Percentiles rank a stretch among this genome's conserved stretches.
phyloP scores from a whole-genome alignment of 1,284 basidiomycete genomes.

The Trametes polyzona region DNA sequence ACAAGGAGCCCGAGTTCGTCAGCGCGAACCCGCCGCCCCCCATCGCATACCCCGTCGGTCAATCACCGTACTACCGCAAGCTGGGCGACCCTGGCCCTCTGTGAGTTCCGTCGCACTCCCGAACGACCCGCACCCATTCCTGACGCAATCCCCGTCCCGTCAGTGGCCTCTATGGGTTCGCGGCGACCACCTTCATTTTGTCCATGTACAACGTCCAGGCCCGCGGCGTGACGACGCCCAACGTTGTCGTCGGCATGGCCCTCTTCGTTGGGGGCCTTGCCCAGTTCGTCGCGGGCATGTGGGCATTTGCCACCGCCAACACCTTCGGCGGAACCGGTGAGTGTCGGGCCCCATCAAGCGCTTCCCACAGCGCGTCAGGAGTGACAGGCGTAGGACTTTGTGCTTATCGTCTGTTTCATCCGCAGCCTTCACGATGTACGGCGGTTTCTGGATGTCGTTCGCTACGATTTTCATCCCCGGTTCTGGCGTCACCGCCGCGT shows the following conservation, averaged over 20 bases:
- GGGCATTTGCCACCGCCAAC: conserved; percentile 82
- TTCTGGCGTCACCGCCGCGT: conserved; percentile 61
- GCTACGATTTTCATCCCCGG: conserved; percentile 68
- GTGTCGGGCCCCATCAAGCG: conserved; percentile 29
- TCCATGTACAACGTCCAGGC: conserved; percentile 68
- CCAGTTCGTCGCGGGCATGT: conserved; percentile 78
- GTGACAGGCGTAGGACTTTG: neutral
- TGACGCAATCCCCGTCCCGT: conserved; percentile 1
- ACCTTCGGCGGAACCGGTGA: conserved; percentile 70
- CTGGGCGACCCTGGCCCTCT: conserved; percentile 37
- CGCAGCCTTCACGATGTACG: conserved; percentile 82
- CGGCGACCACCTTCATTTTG: conserved; percentile 73
- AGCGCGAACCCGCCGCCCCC: conserved; percentile 21
- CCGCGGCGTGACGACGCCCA: conserved; percentile 56
- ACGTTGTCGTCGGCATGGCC: conserved; percentile 86
- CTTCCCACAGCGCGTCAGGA: neutral
- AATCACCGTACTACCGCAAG: conserved; percentile 23
- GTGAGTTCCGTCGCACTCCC: conserved; percentile 27
- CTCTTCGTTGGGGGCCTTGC: conserved; percentile 82
- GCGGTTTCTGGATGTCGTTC: conserved; percentile 85
- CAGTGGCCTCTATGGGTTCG: conserved; percentile 75
- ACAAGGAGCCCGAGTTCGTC: conserved; percentile 20
- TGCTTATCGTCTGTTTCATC: conserved; percentile 12
- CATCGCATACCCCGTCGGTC: conserved; percentile 9
- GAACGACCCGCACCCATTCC: neutral